Evolutionary conservation across 805 yeast species (phyloP).

Genomic region (Scheffersomyces lignosus): DNA sequence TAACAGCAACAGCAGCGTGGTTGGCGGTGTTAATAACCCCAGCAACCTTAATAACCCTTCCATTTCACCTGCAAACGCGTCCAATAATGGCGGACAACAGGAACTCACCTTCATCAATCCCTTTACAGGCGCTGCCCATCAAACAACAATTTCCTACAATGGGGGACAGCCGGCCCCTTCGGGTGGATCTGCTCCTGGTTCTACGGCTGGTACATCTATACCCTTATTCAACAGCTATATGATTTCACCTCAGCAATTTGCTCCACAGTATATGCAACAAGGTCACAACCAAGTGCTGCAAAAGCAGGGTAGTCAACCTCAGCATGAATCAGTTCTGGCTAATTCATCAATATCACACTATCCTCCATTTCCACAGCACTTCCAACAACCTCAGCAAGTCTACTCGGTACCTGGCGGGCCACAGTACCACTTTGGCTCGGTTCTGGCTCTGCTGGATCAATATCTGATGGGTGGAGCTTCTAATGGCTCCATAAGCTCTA

Average conservation of each 20-base stretch:
- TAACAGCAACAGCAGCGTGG: no score
- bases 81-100: background rate
- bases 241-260: slow-evolving; percentile 6
- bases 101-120: slow-evolving; percentile 19
- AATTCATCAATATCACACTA: slow-evolving; percentile 4
- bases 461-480: slow-evolving; percentile 5
- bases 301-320: slow-evolving; percentile 1
- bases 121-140: slow-evolving; percentile 14
- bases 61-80: no score
- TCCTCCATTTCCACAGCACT: slow-evolving; percentile 10
- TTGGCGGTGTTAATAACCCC: no score
- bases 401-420: slow-evolving; percentile 5
- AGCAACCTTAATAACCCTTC: no score
- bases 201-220: slow-evolving; percentile 1
- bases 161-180: background rate
- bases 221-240: slow-evolving; percentile 10
- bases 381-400: slow-evolving; percentile 4
- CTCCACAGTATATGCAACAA: slow-evolving; percentile 1
- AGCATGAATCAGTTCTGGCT: background rate
- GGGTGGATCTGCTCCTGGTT: slow-evolving; percentile 1
- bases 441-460: slow-evolving; percentile 7
- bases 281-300: slow-evolving; percentile 1
- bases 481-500: slow-evolving; percentile 7
- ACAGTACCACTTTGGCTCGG: slow-evolving; percentile 6
- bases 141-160: slow-evolving; percentile 3